phyloP scores from a whole-genome alignment of 441 rosid genomes.

The Adansonia grandidieri region DNA sequence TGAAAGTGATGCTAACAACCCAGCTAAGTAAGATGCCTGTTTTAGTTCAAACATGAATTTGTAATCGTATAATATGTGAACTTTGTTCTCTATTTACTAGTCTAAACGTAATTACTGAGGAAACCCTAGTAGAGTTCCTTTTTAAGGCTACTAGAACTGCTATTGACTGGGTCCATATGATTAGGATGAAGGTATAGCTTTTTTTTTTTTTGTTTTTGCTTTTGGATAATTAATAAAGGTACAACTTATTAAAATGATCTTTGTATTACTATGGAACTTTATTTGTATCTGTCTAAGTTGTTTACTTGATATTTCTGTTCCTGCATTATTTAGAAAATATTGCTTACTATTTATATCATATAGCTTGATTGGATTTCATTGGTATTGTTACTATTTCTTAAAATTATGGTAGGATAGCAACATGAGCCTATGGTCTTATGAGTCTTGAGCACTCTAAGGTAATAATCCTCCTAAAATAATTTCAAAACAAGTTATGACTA shows the following conservation, averaged over 20 bases:
- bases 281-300: background rate
- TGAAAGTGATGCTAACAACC: constrained; percentile 89
- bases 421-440: constrained; percentile 99
- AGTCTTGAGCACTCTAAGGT: constrained; percentile 98
- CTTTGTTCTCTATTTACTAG: constrained; percentile 38
- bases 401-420: constrained; percentile 93
- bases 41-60: constrained; percentile 1
- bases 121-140: constrained; percentile 98
- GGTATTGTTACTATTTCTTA: constrained; percentile 96
- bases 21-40: constrained; percentile 68
- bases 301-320: background rate
- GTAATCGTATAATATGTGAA: constrained; percentile 5
- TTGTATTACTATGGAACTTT: background rate
- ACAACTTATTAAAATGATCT: background rate
- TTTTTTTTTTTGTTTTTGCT: no score
- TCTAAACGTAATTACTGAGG: constrained; percentile 90
- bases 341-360: constrained; percentile 21
- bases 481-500: background rate
- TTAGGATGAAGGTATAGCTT: constrained; percentile 44
- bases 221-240: constrained; percentile 67
- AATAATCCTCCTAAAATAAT: constrained; percentile 10
- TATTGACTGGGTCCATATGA: constrained; percentile 99
- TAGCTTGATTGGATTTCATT: constrained; percentile 99
- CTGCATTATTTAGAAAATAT: background rate
- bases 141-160: constrained; percentile 99